These are phyloP conservation scores for Ettlia oleoabundans DNA, from an alignment of 139 green algal species.

Conservation along the genomic window DNA sequence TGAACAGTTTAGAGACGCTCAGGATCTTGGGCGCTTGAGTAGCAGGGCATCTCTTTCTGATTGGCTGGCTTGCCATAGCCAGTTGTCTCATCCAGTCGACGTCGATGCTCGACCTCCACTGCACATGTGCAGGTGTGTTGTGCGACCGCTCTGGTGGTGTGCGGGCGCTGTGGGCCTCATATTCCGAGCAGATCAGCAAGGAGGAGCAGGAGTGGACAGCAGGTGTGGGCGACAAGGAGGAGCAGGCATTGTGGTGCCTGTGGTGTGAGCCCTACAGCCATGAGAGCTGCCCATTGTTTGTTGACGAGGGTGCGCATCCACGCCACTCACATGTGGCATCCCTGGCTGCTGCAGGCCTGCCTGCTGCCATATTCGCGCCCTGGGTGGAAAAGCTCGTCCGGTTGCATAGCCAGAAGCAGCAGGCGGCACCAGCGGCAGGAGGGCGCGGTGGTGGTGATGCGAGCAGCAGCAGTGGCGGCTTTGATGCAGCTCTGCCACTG, in stretches of 20 bases:
- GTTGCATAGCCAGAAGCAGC: background rate
- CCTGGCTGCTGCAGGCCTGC: constrained; percentile 68
- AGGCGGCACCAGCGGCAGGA: no score
- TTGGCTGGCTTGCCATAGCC: no score
- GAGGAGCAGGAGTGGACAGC: constrained; percentile 77
- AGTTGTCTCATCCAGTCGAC: background rate
- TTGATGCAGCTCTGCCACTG: background rate
- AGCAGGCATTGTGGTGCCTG: no score
- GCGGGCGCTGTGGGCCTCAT: constrained; percentile 82
- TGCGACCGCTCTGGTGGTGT: constrained; percentile 72
- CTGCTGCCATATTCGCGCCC: constrained; percentile 61
- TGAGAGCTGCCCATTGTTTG: no score
- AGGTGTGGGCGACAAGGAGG: no score
- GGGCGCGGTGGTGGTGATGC: background rate
- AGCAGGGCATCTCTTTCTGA: no score
- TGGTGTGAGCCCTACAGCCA: no score
- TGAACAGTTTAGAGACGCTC: no score
- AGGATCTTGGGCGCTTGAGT: no score
- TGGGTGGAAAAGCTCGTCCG: constrained; percentile 64
- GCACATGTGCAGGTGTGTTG: constrained; percentile 82
- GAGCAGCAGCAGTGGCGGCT: background rate
- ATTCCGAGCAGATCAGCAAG: constrained; percentile 80
- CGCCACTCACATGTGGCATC: no score
- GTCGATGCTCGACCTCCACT: background rate
- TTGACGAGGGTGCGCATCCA: no score